Conservation (phyloP, 495 filamentous ascomycete genomes). For the Xylaria sp. region DNA sequence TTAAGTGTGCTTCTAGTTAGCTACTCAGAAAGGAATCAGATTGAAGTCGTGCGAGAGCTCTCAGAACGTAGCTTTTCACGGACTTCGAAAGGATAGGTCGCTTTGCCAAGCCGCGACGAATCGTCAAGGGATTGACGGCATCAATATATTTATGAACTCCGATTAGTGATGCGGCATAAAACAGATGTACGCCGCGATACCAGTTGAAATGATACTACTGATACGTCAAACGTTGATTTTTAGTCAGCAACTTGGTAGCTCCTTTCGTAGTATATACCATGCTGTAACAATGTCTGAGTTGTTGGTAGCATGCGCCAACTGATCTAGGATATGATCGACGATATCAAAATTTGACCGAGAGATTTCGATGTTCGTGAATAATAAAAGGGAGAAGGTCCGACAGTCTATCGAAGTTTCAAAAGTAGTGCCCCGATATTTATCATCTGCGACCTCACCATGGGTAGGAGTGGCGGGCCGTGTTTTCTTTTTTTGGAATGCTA, state of each 20-base stretch:
- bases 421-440: conserved; percentile 16
- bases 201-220: neutral
- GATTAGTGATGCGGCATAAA: neutral
- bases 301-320: conserved; percentile 19
- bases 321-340: conserved; percentile 28
- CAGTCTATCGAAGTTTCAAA: conserved; percentile 37
- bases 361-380: conserved; percentile 30
- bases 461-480: conserved; percentile 3
- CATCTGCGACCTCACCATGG: neutral
- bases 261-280: neutral
- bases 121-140: neutral
- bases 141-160: neutral
- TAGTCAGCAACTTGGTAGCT: neutral
- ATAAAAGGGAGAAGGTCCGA: conserved; percentile 33
- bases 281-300: neutral
- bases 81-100: neutral
- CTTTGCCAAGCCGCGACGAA: neutral
- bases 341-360: conserved; percentile 29
- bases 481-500: conserved; percentile 17
- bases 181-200: neutral
- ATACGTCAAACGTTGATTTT: neutral
- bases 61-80: neutral
- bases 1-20: conserved; percentile 10
- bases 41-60: neutral
- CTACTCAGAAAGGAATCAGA: conserved; percentile 8